Base-by-base conservation (phyloP, 2,329 filamentous ascomycete species). In the Thelonectria discophora region DNA sequence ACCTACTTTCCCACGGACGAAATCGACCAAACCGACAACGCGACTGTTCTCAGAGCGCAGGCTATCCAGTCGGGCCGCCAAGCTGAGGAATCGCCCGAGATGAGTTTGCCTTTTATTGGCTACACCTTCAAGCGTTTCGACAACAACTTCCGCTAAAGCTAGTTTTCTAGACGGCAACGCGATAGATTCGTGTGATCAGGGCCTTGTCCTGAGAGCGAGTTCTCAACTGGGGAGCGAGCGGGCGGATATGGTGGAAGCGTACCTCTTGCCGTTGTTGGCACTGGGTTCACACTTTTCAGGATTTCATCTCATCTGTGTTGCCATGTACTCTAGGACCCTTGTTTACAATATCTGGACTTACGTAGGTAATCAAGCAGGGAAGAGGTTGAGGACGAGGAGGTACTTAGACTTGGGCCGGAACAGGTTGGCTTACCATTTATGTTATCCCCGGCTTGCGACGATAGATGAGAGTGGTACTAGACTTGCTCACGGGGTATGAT, bases 1-100 rank as follows among this genome's bases (percentile, higher is more conserved):
- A 94, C 94, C 48, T 98, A 99, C 83, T 99, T 99, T 88, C 95
- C 95, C 10, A 97, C 93, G 54, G 95, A 99, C 75, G 95, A 99
- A 79, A 97, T 99, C 74, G 93, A 97, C 72, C 94, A 98, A 82
- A 94, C 93, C 57, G 94, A 97, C 77, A 97, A 93, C 66, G 93
- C 91, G 58, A 95, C 93, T 21, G 86, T 92, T 67, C 86, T 97
- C 73, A 91, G 93, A 76, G 92, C 92, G 18, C 92, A 96, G 78
- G 92, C 92, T 51, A 86, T 90, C 65, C 89, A 90, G 63, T 85
- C 88, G 72, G 87, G 88, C 53, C 84, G 84, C 69, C 77, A 78
- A 65, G 82, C 85, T 10, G 92, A 94, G 69, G 91, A 97, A 76
- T 90, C 93, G 66, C 93, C 94, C 3, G 94, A 97, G 80, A 94